These are phyloP conservation scores for Aspergillus tamarii DNA, from an alignment of 2,329 filamentous ascomycete species.

Conservation along the genomic window DNA sequence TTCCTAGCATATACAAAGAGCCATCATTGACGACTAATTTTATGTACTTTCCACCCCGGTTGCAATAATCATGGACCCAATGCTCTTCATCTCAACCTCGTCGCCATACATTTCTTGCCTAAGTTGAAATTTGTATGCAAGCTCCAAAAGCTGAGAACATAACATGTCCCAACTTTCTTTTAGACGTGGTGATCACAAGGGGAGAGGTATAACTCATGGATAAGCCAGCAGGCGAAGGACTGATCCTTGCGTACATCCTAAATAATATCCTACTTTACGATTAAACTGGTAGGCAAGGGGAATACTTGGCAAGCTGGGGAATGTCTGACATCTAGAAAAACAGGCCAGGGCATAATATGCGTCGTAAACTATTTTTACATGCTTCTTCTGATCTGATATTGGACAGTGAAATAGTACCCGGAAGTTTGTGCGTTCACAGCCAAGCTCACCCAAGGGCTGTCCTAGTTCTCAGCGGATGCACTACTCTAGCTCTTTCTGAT, in stretches of 20 bases:
- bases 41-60: no score
- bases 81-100: constrained; percentile 17
- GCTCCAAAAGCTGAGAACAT: background rate
- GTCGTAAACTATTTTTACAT: background rate
- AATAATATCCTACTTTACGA: background rate
- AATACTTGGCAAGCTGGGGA: no score
- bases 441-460: no score
- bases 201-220: background rate
- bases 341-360: background rate
- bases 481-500: background rate
- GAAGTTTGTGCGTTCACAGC: background rate
- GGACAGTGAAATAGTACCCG: background rate
- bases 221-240: background rate
- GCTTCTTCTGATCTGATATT: background rate
- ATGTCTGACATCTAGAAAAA: background rate
- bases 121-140: background rate
- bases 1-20: no score
- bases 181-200: background rate
- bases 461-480: background rate
- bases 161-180: background rate
- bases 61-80: background rate
- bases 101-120: constrained; percentile 4
- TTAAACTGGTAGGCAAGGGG: no score
- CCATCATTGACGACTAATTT: no score
- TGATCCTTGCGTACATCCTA: background rate